Evolutionary conservation across 2,329 filamentous ascomycete species (phyloP).

Genomic region (Lachnellula cervina): DNA sequence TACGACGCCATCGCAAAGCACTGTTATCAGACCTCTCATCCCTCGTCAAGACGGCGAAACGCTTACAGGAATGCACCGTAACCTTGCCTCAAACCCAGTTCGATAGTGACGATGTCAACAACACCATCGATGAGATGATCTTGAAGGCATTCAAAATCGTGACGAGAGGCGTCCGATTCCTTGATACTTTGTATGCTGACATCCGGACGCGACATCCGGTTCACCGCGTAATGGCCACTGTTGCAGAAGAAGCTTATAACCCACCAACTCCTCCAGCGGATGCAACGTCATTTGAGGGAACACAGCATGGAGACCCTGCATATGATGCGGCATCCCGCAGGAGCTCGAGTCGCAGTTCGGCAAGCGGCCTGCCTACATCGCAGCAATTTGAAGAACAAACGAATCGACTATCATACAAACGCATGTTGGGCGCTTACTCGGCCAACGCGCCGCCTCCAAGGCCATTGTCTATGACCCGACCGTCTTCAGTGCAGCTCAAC

Average conservation of each 20-base stretch:
- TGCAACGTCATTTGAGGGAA: conserved; percentile 40
- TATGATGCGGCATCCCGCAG: conserved; percentile 27
- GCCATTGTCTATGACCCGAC: conserved; percentile 23
- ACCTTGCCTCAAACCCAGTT: conserved; percentile 33
- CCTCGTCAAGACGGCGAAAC: conserved; percentile 83
- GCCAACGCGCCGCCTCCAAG: conserved; percentile 18
- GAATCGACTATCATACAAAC: conserved; percentile 28
- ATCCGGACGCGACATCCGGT: conserved; percentile 44
- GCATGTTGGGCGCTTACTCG: conserved; percentile 21
- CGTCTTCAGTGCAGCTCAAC: conserved; percentile 22
- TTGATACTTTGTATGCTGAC: conserved; percentile 76
- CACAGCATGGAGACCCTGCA: conserved; percentile 41
- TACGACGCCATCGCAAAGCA: conserved; percentile 79
- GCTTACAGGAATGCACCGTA: conserved; percentile 65
- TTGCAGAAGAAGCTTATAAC: conserved; percentile 52
- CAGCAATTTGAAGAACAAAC: conserved; percentile 27
- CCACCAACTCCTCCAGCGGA: conserved; percentile 62
- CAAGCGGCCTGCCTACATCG: conserved; percentile 23
- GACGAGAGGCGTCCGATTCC: conserved; percentile 82
- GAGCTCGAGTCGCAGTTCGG: conserved; percentile 28
- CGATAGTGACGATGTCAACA: conserved; percentile 57
- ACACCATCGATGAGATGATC: conserved; percentile 87
- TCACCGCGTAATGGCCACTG: conserved; percentile 56
- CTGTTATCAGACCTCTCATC: conserved; percentile 84
- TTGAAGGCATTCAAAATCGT: conserved; percentile 91